phyloP scores from a whole-genome alignment of 2,329 filamentous ascomycete species.

The Colletotrichum sp. region DNA sequence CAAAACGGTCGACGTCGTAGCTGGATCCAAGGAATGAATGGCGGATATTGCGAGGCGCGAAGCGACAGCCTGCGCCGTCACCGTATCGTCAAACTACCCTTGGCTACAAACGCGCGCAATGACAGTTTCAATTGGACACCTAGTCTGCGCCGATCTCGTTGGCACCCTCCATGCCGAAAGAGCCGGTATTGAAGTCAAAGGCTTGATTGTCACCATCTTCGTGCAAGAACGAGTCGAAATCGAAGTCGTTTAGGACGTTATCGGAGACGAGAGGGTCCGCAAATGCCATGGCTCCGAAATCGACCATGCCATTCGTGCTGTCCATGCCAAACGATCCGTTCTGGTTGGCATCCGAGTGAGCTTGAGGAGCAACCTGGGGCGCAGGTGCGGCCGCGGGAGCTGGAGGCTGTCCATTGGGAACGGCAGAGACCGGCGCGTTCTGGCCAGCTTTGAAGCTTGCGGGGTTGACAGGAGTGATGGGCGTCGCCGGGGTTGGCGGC shows the following conservation, averaged over 20 bases:
- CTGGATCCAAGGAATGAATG: not conserved
- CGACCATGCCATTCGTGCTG: conserved; percentile 48
- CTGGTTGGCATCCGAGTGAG: conserved; percentile 53
- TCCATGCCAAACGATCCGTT: conserved; percentile 47
- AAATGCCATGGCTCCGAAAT: conserved; percentile 58
- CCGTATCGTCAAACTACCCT: not conserved
- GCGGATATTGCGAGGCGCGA: not conserved
- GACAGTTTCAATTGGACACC: conserved; percentile 1
- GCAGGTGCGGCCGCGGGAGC: conserved; percentile 47
- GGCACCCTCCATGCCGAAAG: conserved; percentile 58
- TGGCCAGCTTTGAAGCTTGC: conserved; percentile 55
- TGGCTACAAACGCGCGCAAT: not conserved
- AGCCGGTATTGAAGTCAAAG: conserved; percentile 60
- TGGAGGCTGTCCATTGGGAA: conserved; percentile 49
- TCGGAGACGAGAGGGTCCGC: conserved; percentile 57
- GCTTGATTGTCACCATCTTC: conserved; percentile 51
- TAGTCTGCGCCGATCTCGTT: conserved; percentile 65
- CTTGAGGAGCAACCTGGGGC: conserved; percentile 47
- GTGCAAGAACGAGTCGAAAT: conserved; percentile 72
- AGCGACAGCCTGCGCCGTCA: not conserved
- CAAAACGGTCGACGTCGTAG: not conserved
- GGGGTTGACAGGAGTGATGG: conserved; percentile 64
- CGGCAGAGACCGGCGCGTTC: conserved; percentile 39
- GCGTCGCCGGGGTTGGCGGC: conserved; percentile 65
- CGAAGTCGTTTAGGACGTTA: conserved; percentile 70